Evolutionary conservation across 495 filamentous ascomycete species (phyloP).

Genomic region (Penicillium cataractarum): DNA sequence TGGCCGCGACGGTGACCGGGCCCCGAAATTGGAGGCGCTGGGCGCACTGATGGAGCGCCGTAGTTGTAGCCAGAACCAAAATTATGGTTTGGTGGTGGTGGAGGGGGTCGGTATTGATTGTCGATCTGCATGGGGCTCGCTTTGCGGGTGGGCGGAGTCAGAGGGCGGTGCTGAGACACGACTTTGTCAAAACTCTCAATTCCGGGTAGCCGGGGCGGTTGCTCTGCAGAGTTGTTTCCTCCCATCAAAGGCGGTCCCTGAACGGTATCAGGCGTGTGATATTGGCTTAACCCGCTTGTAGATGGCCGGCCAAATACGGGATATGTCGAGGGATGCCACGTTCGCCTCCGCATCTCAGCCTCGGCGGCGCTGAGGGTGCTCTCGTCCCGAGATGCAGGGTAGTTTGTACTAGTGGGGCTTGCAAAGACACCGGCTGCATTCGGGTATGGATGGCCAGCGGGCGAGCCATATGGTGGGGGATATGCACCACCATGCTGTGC

Average conservation of each 20-base stretch:
- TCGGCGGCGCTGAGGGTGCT: slow-evolving; percentile 62
- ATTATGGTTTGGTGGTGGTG: slow-evolving; percentile 35
- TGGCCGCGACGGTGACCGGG: slow-evolving; percentile 64
- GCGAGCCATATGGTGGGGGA: slow-evolving; percentile 56
- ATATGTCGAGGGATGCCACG: slow-evolving; percentile 87
- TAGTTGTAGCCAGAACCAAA: slow-evolving; percentile 49
- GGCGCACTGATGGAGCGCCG: slow-evolving; percentile 49
- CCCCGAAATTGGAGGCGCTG: slow-evolving; percentile 51
- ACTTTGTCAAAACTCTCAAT: slow-evolving; percentile 89
- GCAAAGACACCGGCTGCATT: slow-evolving; percentile 61
- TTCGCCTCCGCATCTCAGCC: slow-evolving; percentile 78
- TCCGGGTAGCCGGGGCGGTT: slow-evolving; percentile 71
- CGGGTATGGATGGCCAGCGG: slow-evolving; percentile 52
- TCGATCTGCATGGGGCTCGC: slow-evolving; percentile 74
- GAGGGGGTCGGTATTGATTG: slow-evolving; percentile 42
- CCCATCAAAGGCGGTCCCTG: slow-evolving; percentile 54
- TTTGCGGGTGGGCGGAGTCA: slow-evolving; percentile 64
- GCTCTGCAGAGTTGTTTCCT: slow-evolving; percentile 49
- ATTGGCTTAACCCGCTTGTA: slow-evolving; percentile 61
- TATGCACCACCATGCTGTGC: slow-evolving; percentile 60
- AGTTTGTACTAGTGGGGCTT: slow-evolving; percentile 73
- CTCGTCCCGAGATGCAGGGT: slow-evolving; percentile 67
- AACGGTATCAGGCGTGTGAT: slow-evolving; percentile 63
- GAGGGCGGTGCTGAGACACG: slow-evolving; percentile 55
- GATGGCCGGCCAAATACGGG: slow-evolving; percentile 59